A percentile compares a stretch with the other conserved stretches of the same genome.
These are phyloP conservation scores for Ilyonectria sp. DNA, from an alignment of 2,329 filamentous ascomycete genomes.

Conservation along the genomic window DNA sequence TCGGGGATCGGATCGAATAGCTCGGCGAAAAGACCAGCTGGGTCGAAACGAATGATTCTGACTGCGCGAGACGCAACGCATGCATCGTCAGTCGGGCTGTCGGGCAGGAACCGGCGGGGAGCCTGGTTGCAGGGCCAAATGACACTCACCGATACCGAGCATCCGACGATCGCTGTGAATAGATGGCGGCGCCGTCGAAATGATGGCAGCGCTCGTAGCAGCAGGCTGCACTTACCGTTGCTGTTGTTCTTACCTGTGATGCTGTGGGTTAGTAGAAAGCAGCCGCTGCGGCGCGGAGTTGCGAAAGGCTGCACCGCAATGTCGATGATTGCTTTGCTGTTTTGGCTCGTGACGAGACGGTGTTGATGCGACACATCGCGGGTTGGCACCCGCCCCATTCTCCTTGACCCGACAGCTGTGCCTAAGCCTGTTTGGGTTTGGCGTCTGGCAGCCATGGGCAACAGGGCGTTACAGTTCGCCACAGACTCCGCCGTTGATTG, in stretches of 20 bases:
- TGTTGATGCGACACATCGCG: conserved; percentile 51
- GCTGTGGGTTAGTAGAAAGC: conserved; percentile 45
- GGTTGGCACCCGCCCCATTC: conserved; percentile 43
- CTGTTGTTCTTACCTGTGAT: conserved; percentile 28
- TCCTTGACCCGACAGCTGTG: conserved; percentile 42
- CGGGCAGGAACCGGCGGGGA: conserved; percentile 39
- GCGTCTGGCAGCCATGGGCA: conserved; percentile 52
- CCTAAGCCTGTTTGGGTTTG: conserved; percentile 42
- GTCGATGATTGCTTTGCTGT: conserved; percentile 45
- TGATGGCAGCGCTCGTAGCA: conserved; percentile 7
- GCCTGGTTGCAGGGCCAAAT: conserved; percentile 20
- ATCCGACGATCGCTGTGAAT: conserved; percentile 29
- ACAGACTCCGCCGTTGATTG: conserved; percentile 41
- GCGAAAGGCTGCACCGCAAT: conserved; percentile 47
- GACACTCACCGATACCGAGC: conserved; percentile 45
- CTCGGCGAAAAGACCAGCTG: neutral
- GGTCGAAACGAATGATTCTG: conserved; percentile 21
- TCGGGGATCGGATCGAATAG: conserved; percentile 13
- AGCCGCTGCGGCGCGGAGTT: conserved; percentile 48
- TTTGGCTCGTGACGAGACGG: conserved; percentile 45
- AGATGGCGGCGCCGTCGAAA: conserved; percentile 3
- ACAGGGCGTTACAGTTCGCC: conserved; percentile 43
- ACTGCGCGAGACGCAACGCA: conserved; percentile 28
- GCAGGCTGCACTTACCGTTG: conserved; percentile 38
- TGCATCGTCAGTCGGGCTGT: conserved; percentile 38